Percentiles rank a stretch among this genome's conserved stretches.
These are phyloP conservation scores for Fusarium avenaceum DNA, from an alignment of 2,329 filamentous ascomycete genomes.

Conservation along the genomic window DNA sequence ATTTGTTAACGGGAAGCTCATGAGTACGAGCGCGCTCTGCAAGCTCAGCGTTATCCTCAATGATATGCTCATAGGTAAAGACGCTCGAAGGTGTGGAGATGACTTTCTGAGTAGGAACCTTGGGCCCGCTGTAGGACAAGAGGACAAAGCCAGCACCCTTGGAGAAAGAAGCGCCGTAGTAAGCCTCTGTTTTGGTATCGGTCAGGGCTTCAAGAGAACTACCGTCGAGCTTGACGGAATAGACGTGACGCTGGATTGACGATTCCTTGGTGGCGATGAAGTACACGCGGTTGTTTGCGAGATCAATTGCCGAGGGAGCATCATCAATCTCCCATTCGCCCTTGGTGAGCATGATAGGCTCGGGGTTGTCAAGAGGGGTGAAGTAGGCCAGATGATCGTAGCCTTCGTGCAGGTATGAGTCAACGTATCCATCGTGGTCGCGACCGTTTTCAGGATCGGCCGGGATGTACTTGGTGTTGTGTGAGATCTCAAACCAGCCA, in stretches of 20 bases:
- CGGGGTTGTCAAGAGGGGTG: constrained; percentile 82
- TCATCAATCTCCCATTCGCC: constrained; percentile 93
- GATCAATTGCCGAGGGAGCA: constrained; percentile 85
- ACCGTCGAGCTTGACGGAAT: constrained; percentile 88
- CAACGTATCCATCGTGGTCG: constrained; percentile 89
- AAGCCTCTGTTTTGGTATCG: constrained; percentile 78
- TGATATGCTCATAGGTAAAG: constrained; percentile 73
- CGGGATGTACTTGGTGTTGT: constrained; percentile 87
- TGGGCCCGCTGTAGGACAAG: constrained; percentile 86
- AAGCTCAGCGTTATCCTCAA: constrained; percentile 84
- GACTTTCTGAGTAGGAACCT: constrained; percentile 91
- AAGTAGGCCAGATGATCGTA: constrained; percentile 96
- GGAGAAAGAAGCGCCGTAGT: constrained; percentile 88
- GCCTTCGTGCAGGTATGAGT: constrained; percentile 87
- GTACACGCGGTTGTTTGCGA: constrained; percentile 89
- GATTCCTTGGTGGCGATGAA: constrained; percentile 89
- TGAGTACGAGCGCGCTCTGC: constrained; percentile 78
- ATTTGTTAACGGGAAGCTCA: constrained; percentile 85
- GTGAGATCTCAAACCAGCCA: constrained; percentile 96
- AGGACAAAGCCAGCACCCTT: constrained; percentile 83
- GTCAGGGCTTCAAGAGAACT: constrained; percentile 80
- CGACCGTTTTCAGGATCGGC: constrained; percentile 83
- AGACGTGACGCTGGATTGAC: constrained; percentile 90
- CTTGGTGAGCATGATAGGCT: constrained; percentile 88
- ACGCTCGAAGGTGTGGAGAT: constrained; percentile 82